Evolutionary conservation across 805 yeast genomes (phyloP), one percentile per base, ranked within the genome.

Genomic region (Suhomyces xylopsoci): DNA sequence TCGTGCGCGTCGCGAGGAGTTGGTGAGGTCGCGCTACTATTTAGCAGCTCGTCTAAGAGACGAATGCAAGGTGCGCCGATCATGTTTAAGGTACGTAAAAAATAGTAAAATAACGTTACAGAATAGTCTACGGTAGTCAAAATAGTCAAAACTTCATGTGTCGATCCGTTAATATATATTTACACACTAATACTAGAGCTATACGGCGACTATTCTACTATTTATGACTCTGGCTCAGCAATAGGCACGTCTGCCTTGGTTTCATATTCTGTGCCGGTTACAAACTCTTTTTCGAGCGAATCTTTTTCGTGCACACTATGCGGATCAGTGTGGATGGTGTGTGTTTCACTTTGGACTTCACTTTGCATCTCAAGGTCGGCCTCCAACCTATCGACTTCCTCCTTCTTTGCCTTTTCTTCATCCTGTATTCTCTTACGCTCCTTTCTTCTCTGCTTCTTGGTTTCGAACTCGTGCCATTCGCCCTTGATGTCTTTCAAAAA

Each of bases 381-480:
- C 17, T 7, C 45, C 28, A 42, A 24, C 22, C 17, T 42, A 8
- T 42, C 45, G n/a, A 20, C 30, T n/a, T 42, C 26, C 14, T 42
- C 19, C 15, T 51, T 34, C 15, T 46, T 14, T 7, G 51, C 53
- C 32, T 43, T 45, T 1, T 51, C 56, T 58, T 60, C 69, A 28
- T 72, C 77, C 53, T 71, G 74, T 25, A 68, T 44, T 52, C 75
- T 58, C 55, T 74, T 73, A 30, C 79, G 62, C 57, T 77, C 81
- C 55, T 74, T 73, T 53, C 86, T 72, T 56, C 89, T 76, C 61
- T 87, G 81, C 71, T 84, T 86, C 68, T 93, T 91, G 2, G 97
- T 94, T 63, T 93, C 99, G 67, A 87, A 93, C 65, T 93, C 99
- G 65, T 93, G 99, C 94, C 97, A 93, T 67, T 96, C 98, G 3